Evolutionary conservation across 805 yeast species (phyloP).

Genomic region (Nakazawaea siamensis): DNA sequence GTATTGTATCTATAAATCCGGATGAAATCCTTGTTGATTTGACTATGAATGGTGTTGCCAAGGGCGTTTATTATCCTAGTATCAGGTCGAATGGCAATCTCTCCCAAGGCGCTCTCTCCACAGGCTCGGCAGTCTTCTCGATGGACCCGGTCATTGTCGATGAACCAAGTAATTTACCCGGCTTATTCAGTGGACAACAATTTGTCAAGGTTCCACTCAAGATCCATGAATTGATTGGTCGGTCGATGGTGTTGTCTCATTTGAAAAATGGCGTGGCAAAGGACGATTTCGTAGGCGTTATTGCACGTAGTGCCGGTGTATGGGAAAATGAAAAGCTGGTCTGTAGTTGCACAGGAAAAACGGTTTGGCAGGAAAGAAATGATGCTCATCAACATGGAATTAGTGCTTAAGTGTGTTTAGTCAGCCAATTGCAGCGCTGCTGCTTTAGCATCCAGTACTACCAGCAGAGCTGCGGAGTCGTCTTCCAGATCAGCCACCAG

Average conservation of each 20-base stretch:
- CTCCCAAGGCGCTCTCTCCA: slow-evolving; percentile 59
- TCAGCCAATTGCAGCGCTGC: neutral
- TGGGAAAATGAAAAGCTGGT: slow-evolving; percentile 95
- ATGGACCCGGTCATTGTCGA: slow-evolving; percentile 32
- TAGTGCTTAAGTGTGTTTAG: slow-evolving; percentile 9
- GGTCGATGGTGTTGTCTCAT: slow-evolving; percentile 46
- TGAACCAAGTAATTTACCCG: slow-evolving; percentile 23
- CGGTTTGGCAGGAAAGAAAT: slow-evolving; percentile 88
- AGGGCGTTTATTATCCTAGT: slow-evolving; percentile 63
- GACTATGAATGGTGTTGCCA: slow-evolving; percentile 60
- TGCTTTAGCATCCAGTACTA: neutral
- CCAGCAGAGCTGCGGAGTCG: neutral
- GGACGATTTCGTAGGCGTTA: slow-evolving; percentile 66
- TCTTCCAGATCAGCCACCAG: slow-evolving; percentile 2
- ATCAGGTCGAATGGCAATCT: slow-evolving; percentile 70
- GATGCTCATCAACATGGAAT: slow-evolving; percentile 65
- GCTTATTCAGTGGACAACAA: slow-evolving; percentile 32
- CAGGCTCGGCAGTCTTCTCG: slow-evolving; percentile 45
- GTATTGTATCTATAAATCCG: slow-evolving; percentile 62
- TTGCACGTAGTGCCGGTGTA: slow-evolving; percentile 93
- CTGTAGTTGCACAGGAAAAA: slow-evolving; percentile 91
- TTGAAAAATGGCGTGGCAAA: slow-evolving; percentile 28
- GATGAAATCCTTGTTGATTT: slow-evolving; percentile 61
- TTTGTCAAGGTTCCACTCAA: slow-evolving; percentile 37
- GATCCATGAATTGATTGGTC: slow-evolving; percentile 60